Base-by-base conservation (phyloP, 2,329 filamentous ascomycete genomes). In the Neocatenulostroma microsporum region DNA sequence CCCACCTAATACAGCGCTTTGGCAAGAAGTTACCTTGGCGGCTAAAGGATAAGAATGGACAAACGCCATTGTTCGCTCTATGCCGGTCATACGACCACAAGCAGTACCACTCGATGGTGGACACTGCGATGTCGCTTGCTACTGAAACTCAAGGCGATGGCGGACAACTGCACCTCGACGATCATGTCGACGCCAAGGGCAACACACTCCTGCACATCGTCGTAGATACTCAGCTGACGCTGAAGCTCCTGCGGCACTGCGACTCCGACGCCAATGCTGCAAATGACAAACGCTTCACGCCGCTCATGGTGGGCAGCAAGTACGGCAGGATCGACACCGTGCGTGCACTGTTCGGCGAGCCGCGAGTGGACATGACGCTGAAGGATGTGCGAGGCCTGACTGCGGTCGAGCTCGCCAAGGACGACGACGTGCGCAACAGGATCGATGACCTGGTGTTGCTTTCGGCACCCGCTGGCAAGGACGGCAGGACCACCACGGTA, bases 251-350 rank as follows among this genome's bases (percentile, higher is more conserved):
- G 23, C 74, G 83, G 38, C 75, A 81, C 41, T 94, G 88, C 62
- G 91, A 98, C 49, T 82, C 87, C n/a, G 87, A 98, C 55, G 84
- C 89, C 37, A 98, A 98, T 62, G 88, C 89, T 7, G 83, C 81
- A 7, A 98, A 98, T 55, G 88, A 96, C 51, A 94, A 86, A 64
- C 82, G 78, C 31, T 96, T 98, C 56, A 98, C 93, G 0, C 81
- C 91, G 2, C 69, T 98, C 39, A 98, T 98, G 91, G 83, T 98
- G 44, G 89, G 89, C 6, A 96, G 89, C 72, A 98, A 98, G 60
- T 98, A 96, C 56, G 91, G 91, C 21, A 78, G 91, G 44, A 82
- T 94, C 36, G 91, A 96, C 51, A 85, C 94, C 70, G 89, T 98
- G 13, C 74, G 88, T 40, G 80, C 81, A 8, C 71, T 98, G 5